Percentiles rank a stretch among this genome's conserved stretches.
phyloP scores from a whole-genome alignment of 2,329 filamentous ascomycete genomes.

The Hypoxylon sp. region DNA sequence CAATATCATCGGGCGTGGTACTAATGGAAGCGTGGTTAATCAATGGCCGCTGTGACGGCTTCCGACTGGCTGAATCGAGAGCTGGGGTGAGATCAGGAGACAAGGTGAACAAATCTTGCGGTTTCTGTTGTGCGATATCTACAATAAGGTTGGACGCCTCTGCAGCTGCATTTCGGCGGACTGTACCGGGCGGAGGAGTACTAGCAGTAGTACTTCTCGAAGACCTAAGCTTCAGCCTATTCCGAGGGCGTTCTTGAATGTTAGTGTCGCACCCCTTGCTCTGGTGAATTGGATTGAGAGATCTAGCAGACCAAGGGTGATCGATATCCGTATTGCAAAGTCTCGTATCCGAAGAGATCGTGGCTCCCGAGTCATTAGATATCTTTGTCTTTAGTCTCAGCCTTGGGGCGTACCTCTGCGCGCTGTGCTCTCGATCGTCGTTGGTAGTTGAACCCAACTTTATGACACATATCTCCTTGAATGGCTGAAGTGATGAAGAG shows the following conservation, averaged over 20 bases:
- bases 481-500: slow-evolving; percentile 16
- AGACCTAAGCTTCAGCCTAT: slow-evolving; percentile 49
- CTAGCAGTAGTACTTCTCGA: slow-evolving; percentile 40
- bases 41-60: slow-evolving; percentile 26
- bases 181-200: slow-evolving; percentile 44
- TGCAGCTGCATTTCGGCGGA: slow-evolving; percentile 45
- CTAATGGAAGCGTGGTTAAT: slow-evolving; percentile 2
- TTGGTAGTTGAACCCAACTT: not conserved
- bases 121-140: slow-evolving; percentile 41
- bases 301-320: slow-evolving; percentile 22
- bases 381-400: slow-evolving; percentile 50
- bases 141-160: slow-evolving; percentile 35
- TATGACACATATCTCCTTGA: slow-evolving; percentile 1
- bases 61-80: slow-evolving; percentile 38
- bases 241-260: slow-evolving; percentile 30
- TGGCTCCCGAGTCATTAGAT: slow-evolving; percentile 39
- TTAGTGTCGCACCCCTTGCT: slow-evolving; percentile 19
- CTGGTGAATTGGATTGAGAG: slow-evolving; percentile 32
- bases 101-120: slow-evolving; percentile 50
- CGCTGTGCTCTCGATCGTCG: slow-evolving; percentile 3
- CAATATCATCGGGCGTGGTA: not conserved
- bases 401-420: slow-evolving; percentile 48
- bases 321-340: slow-evolving; percentile 32
- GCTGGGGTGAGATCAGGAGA: slow-evolving; percentile 41
- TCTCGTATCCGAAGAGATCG: slow-evolving; percentile 26